Conservation (phyloP, 2,329 filamentous ascomycete genomes). For the Talaromyces funiculosus region DNA sequence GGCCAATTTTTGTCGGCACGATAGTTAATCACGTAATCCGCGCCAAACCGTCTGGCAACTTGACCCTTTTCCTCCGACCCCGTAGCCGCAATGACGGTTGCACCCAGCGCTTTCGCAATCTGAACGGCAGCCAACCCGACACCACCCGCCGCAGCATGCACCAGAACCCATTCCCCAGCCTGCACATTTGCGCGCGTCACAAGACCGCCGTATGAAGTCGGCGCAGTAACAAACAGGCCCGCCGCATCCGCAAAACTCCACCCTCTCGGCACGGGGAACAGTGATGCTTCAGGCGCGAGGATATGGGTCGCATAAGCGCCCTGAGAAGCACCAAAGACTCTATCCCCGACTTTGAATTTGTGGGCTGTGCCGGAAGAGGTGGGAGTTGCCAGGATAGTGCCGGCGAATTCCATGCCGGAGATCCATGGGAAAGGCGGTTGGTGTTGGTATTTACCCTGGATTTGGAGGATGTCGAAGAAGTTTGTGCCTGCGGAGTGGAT, state of each 20-base stretch:
- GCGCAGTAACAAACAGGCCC: slow-evolving; percentile 84
- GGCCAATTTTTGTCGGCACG: slow-evolving; percentile 54
- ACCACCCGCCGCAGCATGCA: slow-evolving; percentile 88
- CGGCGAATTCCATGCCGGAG: slow-evolving; percentile 80
- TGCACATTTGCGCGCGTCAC: slow-evolving; percentile 72
- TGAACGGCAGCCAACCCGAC: slow-evolving; percentile 90
- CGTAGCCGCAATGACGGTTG: slow-evolving; percentile 88
- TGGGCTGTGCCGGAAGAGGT: slow-evolving; percentile 43
- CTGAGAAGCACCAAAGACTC: slow-evolving; percentile 80
- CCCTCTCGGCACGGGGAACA: slow-evolving; percentile 69
- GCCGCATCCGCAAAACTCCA: slow-evolving; percentile 84
- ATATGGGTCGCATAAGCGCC: slow-evolving; percentile 80
- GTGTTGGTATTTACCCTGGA: slow-evolving; percentile 91
- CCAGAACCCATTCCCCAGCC: slow-evolving; percentile 75
- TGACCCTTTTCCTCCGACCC: slow-evolving; percentile 73
- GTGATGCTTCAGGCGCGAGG: slow-evolving; percentile 57
- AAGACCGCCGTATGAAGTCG: slow-evolving; percentile 80
- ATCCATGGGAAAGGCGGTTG: slow-evolving; percentile 87
- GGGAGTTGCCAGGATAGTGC: slow-evolving; percentile 65
- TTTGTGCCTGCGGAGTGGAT: slow-evolving; percentile 86
- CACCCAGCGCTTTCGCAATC: slow-evolving; percentile 85
- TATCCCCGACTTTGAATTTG: slow-evolving; percentile 69
- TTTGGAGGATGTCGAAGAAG: slow-evolving; percentile 95
- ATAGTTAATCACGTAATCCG: slow-evolving; percentile 79
- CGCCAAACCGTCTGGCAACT: slow-evolving; percentile 73